A percentile compares a stretch with the other conserved stretches of the same genome.
These are phyloP conservation scores for Xylariales sp. DNA, from an alignment of 2,329 filamentous ascomycete species.

Conservation along the genomic window DNA sequence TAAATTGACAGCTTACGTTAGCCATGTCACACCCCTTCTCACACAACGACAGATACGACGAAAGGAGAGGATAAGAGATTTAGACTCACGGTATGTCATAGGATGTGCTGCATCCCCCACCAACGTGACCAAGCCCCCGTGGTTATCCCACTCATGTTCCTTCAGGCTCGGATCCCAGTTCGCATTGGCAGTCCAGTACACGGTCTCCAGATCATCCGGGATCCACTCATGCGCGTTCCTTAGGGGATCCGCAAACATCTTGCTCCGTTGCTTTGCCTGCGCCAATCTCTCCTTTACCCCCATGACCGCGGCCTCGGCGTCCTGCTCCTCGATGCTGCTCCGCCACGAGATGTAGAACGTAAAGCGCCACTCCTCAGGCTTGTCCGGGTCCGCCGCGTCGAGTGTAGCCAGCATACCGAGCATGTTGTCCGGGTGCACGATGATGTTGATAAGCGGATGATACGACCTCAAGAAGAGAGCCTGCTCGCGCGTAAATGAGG, in stretches of 20 bases:
- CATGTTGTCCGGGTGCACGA: slow-evolving; percentile 37
- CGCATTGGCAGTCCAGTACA: slow-evolving; percentile 23
- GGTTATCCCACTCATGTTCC: slow-evolving; percentile 26
- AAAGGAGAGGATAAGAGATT: neutral
- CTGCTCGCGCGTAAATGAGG: slow-evolving; percentile 34
- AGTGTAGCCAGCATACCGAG: slow-evolving; percentile 43
- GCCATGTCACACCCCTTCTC: neutral
- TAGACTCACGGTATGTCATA: slow-evolving; percentile 29
- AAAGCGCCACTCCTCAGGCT: slow-evolving; percentile 38
- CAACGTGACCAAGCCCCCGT: slow-evolving; percentile 25
- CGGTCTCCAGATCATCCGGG: slow-evolving; percentile 21
- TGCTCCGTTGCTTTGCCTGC: slow-evolving; percentile 35
- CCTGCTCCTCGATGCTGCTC: slow-evolving; percentile 34
- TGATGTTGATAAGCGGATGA: slow-evolving; percentile 38
- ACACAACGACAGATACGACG: no score
- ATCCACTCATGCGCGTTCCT: slow-evolving; percentile 33
- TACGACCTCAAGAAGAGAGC: slow-evolving; percentile 37
- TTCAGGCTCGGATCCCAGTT: slow-evolving; percentile 28
- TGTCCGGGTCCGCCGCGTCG: slow-evolving; percentile 30
- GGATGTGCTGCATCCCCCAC: slow-evolving; percentile 30
- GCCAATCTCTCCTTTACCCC: slow-evolving; percentile 31
- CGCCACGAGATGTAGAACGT: slow-evolving; percentile 44
- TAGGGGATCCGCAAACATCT: slow-evolving; percentile 37
- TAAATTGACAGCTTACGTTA: slow-evolving; percentile 5
- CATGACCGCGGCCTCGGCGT: slow-evolving; percentile 24